A percentile compares a stretch with the other conserved stretches of the same genome.
Evolutionary conservation across 2,329 filamentous ascomycete genomes (phyloP).

Genomic region (Macroventuria anomochaeta): DNA sequence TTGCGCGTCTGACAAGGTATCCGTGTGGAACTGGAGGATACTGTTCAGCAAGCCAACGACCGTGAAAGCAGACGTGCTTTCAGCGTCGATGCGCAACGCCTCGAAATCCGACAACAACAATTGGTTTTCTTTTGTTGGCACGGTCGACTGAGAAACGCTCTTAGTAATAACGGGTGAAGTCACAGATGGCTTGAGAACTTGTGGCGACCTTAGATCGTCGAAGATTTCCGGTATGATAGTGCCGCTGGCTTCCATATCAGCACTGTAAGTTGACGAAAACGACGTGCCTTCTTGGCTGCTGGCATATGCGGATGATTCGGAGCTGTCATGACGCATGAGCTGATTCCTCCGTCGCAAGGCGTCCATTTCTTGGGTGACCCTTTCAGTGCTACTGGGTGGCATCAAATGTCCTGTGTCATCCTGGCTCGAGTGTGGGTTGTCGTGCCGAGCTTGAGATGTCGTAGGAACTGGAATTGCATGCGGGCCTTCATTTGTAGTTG

Average conservation of each 20-base stretch:
- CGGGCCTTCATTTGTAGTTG: constrained; percentile 36
- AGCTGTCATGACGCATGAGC: constrained; percentile 49
- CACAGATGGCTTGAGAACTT: constrained; percentile 24
- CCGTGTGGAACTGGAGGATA: constrained; percentile 52
- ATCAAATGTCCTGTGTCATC: constrained; percentile 21
- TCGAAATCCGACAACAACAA: constrained; percentile 48
- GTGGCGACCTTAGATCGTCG: constrained; percentile 37
- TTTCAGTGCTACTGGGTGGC: constrained; percentile 37
- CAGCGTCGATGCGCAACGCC: constrained; percentile 43
- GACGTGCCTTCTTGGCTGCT: constrained; percentile 42
- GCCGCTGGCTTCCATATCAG: constrained; percentile 52
- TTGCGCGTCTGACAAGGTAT: constrained; percentile 53
- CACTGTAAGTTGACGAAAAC: constrained; percentile 33
- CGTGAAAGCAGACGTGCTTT: constrained; percentile 47
- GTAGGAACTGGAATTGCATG: constrained; percentile 34
- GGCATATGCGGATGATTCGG: constrained; percentile 47
- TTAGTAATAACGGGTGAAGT: constrained; percentile 30
- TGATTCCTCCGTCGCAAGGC: constrained; percentile 50
- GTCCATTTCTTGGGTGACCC: constrained; percentile 47
- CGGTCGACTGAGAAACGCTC: constrained; percentile 33
- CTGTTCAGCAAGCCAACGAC: constrained; percentile 52
- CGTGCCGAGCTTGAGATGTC: constrained; percentile 9
- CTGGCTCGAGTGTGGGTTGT: constrained; percentile 22
- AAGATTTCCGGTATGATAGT: constrained; percentile 49
- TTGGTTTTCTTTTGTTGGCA: constrained; percentile 35